Conservation (phyloP, 2,329 filamentous ascomycete species). For the Aspergillus persii region DNA sequence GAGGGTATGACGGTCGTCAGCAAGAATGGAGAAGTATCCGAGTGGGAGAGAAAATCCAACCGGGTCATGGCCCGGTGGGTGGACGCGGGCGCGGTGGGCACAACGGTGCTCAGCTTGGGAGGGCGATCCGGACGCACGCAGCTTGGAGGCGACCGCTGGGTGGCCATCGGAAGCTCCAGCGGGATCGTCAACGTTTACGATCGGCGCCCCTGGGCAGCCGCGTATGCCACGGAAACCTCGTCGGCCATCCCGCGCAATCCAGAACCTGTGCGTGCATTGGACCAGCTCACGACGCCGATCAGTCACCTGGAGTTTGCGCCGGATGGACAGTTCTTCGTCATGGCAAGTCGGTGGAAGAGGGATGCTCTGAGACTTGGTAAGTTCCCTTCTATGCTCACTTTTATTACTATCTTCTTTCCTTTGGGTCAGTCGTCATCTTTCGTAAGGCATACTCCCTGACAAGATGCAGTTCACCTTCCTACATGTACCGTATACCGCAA, state of each 20-base stretch:
- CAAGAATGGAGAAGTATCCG: slow-evolving; percentile 83
- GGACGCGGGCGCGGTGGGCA: slow-evolving; percentile 85
- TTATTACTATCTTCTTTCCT: too few relatives aligned
- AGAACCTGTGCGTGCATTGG: slow-evolving; percentile 69
- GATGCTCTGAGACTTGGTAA: slow-evolving; percentile 73
- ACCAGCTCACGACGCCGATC: slow-evolving; percentile 84
- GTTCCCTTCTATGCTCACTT: slow-evolving; percentile 1
- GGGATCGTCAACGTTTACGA: slow-evolving; percentile 96
- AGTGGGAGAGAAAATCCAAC: slow-evolving; percentile 71
- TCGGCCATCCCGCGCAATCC: slow-evolving; percentile 63
- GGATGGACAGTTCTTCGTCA: slow-evolving; percentile 84
- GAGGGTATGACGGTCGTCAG: slow-evolving; percentile 78
- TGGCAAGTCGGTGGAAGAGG: slow-evolving; percentile 82
- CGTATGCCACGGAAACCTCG: slow-evolving; percentile 37
- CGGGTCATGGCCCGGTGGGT: slow-evolving; percentile 79
- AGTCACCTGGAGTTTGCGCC: slow-evolving; percentile 78
- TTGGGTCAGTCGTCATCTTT: background rate
- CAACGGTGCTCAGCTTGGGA: slow-evolving; percentile 77
- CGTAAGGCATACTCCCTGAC: slow-evolving; percentile 1
- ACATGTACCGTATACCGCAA: slow-evolving; percentile 93
- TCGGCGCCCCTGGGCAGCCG: slow-evolving; percentile 60
- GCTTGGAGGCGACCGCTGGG: slow-evolving; percentile 78
- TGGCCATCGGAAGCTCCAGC: slow-evolving; percentile 79
- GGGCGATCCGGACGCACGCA: slow-evolving; percentile 38
- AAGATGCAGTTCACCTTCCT: slow-evolving; percentile 69